phyloP scores from a whole-genome alignment of 345 rosid species.

The Citrus glauca region DNA sequence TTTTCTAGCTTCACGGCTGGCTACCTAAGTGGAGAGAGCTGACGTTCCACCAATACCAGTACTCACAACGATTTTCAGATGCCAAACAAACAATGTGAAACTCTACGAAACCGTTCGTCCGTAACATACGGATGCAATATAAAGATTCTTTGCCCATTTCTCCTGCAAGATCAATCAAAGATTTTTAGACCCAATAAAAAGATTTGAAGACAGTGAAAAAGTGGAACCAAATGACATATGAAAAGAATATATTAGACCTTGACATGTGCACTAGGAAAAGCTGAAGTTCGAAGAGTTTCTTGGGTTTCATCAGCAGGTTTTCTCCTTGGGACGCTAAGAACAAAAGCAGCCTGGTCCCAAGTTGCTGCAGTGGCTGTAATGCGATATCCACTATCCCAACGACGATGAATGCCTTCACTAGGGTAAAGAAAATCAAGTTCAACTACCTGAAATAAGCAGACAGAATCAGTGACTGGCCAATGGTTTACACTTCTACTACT shows the following conservation, averaged over 20 bases:
- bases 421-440: slow-evolving; percentile 98
- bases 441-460: slow-evolving; percentile 53
- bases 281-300: slow-evolving; percentile 89
- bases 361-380: slow-evolving; percentile 96
- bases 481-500: not conserved
- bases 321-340: slow-evolving; percentile 76
- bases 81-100: not conserved
- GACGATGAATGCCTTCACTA: slow-evolving; percentile 89
- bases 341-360: slow-evolving; percentile 89
- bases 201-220: not conserved
- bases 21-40: not conserved
- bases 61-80: not conserved
- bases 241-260: slow-evolving; percentile 48
- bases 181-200: not conserved
- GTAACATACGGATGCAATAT: slow-evolving; percentile 76
- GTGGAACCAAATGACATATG: not conserved
- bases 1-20: slow-evolving; percentile 9
- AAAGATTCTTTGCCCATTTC: slow-evolving; percentile 88
- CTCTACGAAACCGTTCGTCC: slow-evolving; percentile 86
- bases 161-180: slow-evolving; percentile 50
- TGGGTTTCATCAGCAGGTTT: slow-evolving; percentile 82
- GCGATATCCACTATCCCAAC: slow-evolving; percentile 87
- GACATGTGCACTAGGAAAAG: slow-evolving; percentile 87
- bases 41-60: not conserved
- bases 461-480: not conserved